Evolutionary conservation across 2,329 filamentous ascomycete genomes (phyloP).

Genomic region (Laburnicola sp.): DNA sequence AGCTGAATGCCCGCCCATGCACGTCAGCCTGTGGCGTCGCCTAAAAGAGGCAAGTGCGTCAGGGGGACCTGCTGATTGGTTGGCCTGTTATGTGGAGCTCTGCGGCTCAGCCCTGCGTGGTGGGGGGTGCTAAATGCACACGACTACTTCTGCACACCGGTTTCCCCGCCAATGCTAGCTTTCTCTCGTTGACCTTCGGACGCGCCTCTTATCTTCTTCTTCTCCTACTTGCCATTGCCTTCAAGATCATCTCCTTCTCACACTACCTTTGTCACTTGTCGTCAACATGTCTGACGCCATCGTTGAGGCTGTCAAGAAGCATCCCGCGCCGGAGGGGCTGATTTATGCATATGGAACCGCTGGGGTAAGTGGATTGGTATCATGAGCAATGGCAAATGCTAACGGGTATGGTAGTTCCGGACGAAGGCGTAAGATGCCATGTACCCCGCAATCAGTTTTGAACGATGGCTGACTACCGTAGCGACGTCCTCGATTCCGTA

Average conservation of each 20-base stretch:
- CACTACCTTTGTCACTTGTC: not conserved
- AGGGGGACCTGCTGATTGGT: not conserved
- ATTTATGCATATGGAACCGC: conserved; percentile 48
- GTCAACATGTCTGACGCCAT: conserved; percentile 39
- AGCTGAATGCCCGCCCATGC: conserved; percentile 6
- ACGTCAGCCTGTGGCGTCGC: conserved; percentile 23
- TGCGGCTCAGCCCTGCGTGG: not conserved
- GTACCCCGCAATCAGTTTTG: conserved; percentile 16
- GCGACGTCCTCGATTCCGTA: conserved; percentile 84
- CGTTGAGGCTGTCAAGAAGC: conserved; percentile 37
- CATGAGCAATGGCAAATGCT: conserved; percentile 7
- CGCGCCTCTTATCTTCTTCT: conserved; percentile 8
- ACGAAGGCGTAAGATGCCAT: conserved; percentile 64
- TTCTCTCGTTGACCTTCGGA: conserved; percentile 5
- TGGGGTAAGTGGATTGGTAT: conserved; percentile 51
- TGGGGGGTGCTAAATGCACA: not conserved
- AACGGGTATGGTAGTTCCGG: conserved; percentile 57
- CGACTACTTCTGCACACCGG: conserved; percentile 1
- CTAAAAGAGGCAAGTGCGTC: conserved; percentile 23
- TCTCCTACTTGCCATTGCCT: not conserved
- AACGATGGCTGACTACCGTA: conserved; percentile 45
- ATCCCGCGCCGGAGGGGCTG: conserved; percentile 43
- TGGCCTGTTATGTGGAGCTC: not conserved
- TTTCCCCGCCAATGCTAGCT: conserved; percentile 5
- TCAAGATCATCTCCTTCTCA: not conserved